Conservation (phyloP, 2,329 filamentous ascomycete genomes). For the Ceratocystis lukuohia region DNA sequence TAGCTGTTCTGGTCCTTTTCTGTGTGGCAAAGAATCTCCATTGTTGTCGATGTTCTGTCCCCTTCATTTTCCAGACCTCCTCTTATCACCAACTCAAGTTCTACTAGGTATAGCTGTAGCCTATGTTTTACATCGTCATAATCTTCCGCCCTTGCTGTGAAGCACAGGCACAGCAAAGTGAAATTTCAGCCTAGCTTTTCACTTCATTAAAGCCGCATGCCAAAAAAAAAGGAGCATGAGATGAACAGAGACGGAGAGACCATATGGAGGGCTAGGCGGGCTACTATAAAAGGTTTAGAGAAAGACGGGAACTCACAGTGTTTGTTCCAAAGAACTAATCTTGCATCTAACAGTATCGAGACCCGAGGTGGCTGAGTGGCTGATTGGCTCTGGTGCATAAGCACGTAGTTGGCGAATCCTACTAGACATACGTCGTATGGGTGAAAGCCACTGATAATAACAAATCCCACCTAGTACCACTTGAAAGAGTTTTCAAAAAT, state of each 20-base stretch:
- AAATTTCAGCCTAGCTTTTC: neutral
- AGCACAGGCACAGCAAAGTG: neutral
- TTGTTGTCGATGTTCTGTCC: neutral
- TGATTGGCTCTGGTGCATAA: neutral
- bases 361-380: neutral
- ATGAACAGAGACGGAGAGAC: neutral
- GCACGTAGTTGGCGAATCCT: neutral
- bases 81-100: neutral
- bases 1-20: neutral
- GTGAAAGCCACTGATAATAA: neutral
- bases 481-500: neutral
- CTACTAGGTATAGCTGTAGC: neutral
- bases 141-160: neutral
- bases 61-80: neutral
- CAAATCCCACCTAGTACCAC: neutral
- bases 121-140: neutral
- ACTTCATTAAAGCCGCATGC: neutral
- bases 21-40: neutral
- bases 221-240: neutral
- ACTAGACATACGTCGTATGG: neutral
- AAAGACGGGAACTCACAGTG: neutral
- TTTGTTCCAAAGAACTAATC: neutral
- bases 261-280: neutral
- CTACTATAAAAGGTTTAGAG: neutral
- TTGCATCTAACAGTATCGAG: neutral